Evolutionary conservation across 495 filamentous ascomycete species (phyloP).

Genomic region (Cladorrhinum samala): DNA sequence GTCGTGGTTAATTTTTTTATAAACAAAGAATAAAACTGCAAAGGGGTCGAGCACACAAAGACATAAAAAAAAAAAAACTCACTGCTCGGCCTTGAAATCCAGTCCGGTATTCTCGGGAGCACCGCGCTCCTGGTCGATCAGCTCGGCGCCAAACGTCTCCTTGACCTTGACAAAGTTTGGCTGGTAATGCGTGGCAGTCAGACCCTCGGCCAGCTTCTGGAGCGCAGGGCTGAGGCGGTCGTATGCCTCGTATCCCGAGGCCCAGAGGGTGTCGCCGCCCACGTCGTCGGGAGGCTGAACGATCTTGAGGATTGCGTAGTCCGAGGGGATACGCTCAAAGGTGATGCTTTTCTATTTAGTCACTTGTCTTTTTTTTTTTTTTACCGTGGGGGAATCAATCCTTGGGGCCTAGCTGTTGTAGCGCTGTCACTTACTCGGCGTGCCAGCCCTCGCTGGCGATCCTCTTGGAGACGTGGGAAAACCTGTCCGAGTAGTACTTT

Average conservation of each 20-base stretch:
- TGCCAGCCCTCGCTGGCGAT: slow-evolving; percentile 32
- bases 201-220: slow-evolving; percentile 55
- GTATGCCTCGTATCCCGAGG: slow-evolving; percentile 64
- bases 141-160: slow-evolving; percentile 45
- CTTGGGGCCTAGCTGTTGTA: no score
- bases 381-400: no score
- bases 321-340: slow-evolving; percentile 55
- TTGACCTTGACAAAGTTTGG: slow-evolving; percentile 52
- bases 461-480: slow-evolving; percentile 43
- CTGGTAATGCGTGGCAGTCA: slow-evolving; percentile 60
- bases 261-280: slow-evolving; percentile 65
- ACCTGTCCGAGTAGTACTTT: slow-evolving; percentile 53
- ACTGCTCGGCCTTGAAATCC: slow-evolving; percentile 55
- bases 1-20: no score
- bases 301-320: slow-evolving; percentile 57
- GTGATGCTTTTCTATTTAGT: no score
- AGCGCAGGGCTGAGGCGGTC: slow-evolving; percentile 58
- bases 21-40: no score
- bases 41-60: no score
- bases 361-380: no score
- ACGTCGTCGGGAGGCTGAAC: slow-evolving; percentile 50
- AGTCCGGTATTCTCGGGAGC: slow-evolving; percentile 58
- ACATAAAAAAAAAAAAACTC: slow-evolving; percentile 1
- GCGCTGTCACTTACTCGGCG: slow-evolving; percentile 27
- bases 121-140: slow-evolving; percentile 54